Conservation (phyloP, 2,329 filamentous ascomycete genomes). For the Juglanconis oblonga region DNA sequence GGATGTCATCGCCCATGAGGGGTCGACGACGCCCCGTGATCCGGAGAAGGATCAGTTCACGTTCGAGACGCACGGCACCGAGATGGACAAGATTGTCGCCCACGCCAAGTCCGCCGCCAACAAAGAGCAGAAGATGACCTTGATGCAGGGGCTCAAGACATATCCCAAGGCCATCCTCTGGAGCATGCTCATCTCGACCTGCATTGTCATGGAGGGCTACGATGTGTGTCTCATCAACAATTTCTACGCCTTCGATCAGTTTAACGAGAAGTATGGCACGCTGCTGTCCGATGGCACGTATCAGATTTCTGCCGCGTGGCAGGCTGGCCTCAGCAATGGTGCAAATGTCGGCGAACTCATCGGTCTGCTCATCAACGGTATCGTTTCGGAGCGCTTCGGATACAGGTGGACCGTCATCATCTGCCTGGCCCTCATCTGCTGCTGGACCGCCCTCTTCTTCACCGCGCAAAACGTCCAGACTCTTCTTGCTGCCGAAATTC, state of each 20-base stretch:
- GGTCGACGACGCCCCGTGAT: slow-evolving; percentile 10
- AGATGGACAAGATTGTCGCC: slow-evolving; percentile 37
- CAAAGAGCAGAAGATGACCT: slow-evolving; percentile 67
- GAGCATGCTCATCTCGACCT: slow-evolving; percentile 84
- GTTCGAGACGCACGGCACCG: slow-evolving; percentile 19
- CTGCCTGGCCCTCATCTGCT: slow-evolving; percentile 51
- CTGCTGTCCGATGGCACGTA: slow-evolving; percentile 23
- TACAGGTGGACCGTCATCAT: slow-evolving; percentile 63
- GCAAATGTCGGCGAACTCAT: slow-evolving; percentile 62
- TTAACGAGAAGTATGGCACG: slow-evolving; percentile 27
- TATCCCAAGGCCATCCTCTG: slow-evolving; percentile 86
- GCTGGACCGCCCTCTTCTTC: slow-evolving; percentile 63
- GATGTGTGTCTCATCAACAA: slow-evolving; percentile 80
- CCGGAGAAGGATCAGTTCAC: slow-evolving; percentile 16
- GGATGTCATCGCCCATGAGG: slow-evolving; percentile 7
- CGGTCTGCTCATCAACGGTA: slow-evolving; percentile 64
- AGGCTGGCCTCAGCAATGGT: slow-evolving; percentile 37
- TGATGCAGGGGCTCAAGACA: slow-evolving; percentile 72
- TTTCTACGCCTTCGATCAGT: slow-evolving; percentile 49
- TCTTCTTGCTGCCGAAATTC: slow-evolving; percentile 59
- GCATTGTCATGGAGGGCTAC: slow-evolving; percentile 89
- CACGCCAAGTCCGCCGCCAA: slow-evolving; percentile 50
- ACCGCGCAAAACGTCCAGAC: slow-evolving; percentile 58
- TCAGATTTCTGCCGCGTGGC: slow-evolving; percentile 34
- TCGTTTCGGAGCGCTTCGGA: slow-evolving; percentile 64